Base-by-base conservation (phyloP, 148 eudicot genomes). In the Amaranthus palmeri region DNA sequence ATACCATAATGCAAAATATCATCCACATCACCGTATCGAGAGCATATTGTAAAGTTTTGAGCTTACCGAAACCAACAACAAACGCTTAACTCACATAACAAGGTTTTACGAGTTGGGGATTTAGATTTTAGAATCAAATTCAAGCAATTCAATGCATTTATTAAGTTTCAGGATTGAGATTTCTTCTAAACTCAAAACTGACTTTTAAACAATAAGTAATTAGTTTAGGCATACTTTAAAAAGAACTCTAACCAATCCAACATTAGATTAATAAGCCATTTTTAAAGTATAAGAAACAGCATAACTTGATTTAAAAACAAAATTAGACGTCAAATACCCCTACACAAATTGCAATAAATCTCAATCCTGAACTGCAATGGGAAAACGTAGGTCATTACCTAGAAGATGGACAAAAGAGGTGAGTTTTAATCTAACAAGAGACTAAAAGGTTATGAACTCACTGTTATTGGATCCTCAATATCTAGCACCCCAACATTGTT, bases 391-490 rank as follows among this genome's bases (percentile, higher is more conserved):
- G 5, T 8, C n/a, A 53, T 54, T 3, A 15, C 57, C 46, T 25
- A 71, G 48, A 14, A 48, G n/a, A 45, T 3, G 8, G 7, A 8
- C 49, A 67, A 10, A 36, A 47, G 5, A n/a, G 3, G 36, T 6
- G 5, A 47, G 48, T 14, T 45, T 36, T 17, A 67, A 12, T 42
- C 25, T 25, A 42, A 4, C 25, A 13, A 52, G n/a, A 69, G 59
- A 56, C 18, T 13, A 44, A 67, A 62, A 44, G n/a, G 76, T 63
- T 56, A 72, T 57, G 67, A 79, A 85, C 96, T 88, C 85, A 95
- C 99, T 63, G 93, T 95, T 76, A 90, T 76, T 25, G 97, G 96
- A 52, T 90, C 97, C 86, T 95, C 99, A 14, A 82, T 67, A 78
- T 86, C 93, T 68, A 95, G 93, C 93, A 89, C 84, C 78, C 93